Evolutionary conservation across 139 green algal species (phyloP).

Genomic region (Microglena sp.): DNA sequence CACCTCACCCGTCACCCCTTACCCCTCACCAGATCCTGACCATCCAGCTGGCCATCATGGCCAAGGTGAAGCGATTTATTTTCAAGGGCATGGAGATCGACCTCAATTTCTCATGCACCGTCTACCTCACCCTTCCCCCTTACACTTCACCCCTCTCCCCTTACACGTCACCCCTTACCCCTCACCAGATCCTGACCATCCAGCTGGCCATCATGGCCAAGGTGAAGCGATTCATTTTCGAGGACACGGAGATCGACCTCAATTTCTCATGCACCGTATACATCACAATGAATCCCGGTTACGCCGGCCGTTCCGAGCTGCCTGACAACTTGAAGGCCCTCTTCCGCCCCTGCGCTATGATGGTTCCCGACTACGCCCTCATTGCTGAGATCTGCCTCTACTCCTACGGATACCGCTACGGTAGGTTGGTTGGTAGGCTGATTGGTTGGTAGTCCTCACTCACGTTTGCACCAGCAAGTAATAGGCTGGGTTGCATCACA

Average conservation of each 20-base stretch:
- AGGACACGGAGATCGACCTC: conserved; percentile 68
- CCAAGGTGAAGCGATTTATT: conserved; percentile 60
- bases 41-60: conserved; percentile 60
- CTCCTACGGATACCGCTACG: conserved; percentile 51
- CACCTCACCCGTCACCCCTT: conserved; percentile 25
- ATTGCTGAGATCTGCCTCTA: conserved; percentile 68
- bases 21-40: conserved; percentile 48
- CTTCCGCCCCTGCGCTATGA: conserved; percentile 65
- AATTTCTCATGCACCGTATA: conserved; percentile 57
- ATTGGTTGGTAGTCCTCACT: too few relatives aligned
- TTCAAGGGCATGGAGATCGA: conserved; percentile 74
- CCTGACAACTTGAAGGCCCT: conserved; percentile 60
- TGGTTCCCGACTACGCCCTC: conserved; percentile 70
- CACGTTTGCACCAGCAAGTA: too few relatives aligned
- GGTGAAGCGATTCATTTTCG: conserved; percentile 71
- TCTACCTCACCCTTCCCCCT: conserved; percentile 79
- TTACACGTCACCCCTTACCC: conserved; percentile 29
- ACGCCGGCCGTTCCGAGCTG: conserved; percentile 57
- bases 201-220: conserved; percentile 55
- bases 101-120: conserved; percentile 53
- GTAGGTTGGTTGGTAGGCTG: conserved; percentile 11
- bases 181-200: conserved; percentile 52
- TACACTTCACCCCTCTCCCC: too few relatives aligned
- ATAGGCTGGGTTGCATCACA: too few relatives aligned
- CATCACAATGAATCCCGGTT: conserved; percentile 78